These are phyloP conservation scores for Hypoxylon sp. DNA, from an alignment of 2,329 filamentous ascomycete genomes.

Conservation along the genomic window DNA sequence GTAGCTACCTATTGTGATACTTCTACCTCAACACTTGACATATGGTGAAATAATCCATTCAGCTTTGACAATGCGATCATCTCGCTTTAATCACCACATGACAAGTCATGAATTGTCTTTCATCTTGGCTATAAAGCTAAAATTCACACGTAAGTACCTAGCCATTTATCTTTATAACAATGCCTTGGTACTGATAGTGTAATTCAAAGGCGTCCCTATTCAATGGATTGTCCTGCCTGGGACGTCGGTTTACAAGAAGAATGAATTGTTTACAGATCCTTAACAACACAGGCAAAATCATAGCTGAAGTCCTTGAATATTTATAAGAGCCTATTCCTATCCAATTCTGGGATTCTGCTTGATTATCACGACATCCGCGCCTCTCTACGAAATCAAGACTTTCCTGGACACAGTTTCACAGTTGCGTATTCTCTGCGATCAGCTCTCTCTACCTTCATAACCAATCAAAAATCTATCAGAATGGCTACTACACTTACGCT, in stretches of 20 bases:
- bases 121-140: background rate
- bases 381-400: background rate
- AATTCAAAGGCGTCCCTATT: background rate
- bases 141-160: background rate
- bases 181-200: background rate
- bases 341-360: background rate
- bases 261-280: background rate
- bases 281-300: background rate
- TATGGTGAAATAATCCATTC: background rate
- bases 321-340: background rate
- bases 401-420: background rate
- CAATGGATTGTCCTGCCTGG: background rate
- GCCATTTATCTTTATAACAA: background rate
- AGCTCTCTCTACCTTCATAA: background rate
- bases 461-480: slow-evolving; percentile 1
- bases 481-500: slow-evolving; percentile 20
- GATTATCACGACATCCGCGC: background rate
- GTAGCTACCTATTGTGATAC: too few relatives aligned
- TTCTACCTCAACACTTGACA: background rate
- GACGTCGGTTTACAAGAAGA: background rate
- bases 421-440: background rate
- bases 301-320: background rate
- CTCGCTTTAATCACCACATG: background rate
- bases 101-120: background rate
- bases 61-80: background rate